Conservation (phyloP, 2,329 filamentous ascomycete genomes). For the Epichloe hybrida region DNA sequence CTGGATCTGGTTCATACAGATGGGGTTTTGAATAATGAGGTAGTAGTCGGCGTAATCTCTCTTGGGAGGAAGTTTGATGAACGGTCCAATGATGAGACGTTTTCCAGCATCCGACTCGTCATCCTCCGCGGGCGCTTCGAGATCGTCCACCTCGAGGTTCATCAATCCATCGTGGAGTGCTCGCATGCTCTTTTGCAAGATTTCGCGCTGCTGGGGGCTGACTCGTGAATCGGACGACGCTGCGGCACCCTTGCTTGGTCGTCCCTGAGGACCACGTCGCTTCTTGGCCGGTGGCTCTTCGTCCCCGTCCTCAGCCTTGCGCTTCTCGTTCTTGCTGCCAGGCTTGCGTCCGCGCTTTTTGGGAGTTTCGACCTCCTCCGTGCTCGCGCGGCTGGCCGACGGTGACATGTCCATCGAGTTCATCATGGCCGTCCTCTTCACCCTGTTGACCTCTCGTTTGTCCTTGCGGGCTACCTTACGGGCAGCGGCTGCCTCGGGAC, state of each 20-base stretch:
- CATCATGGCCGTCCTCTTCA: constrained; percentile 36
- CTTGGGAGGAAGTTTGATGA: constrained; percentile 81
- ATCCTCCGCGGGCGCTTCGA: constrained; percentile 41
- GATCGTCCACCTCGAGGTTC: constrained; percentile 67
- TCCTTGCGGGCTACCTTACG: constrained; percentile 79
- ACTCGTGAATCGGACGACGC: constrained; percentile 33
- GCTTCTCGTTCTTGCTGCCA: constrained; percentile 62
- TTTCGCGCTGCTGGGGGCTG: constrained; percentile 53
- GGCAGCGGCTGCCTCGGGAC: constrained; percentile 81
- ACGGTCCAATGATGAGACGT: constrained; percentile 82
- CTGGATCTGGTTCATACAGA: constrained; percentile 91
- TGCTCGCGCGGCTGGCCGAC: constrained; percentile 64
- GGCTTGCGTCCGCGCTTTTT: constrained; percentile 83
- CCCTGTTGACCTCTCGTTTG: constrained; percentile 62
- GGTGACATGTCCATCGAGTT: constrained; percentile 53
- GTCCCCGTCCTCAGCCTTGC: constrained; percentile 71
- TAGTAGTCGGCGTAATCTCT: constrained; percentile 92
- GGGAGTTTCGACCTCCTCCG: constrained; percentile 61
- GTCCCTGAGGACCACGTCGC: constrained; percentile 56
- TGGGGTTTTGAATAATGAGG: constrained; percentile 78
- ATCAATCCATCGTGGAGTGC: constrained; percentile 68
- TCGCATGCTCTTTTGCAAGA: constrained; percentile 69
- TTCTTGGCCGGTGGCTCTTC: constrained; percentile 69
- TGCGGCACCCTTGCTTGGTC: constrained; percentile 44
- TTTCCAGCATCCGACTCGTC: constrained; percentile 46